Evolutionary conservation across 2,329 filamentous ascomycete genomes (phyloP), one percentile per base, ranked within the genome.

Genomic region (Rutstroemia sydowiana): DNA sequence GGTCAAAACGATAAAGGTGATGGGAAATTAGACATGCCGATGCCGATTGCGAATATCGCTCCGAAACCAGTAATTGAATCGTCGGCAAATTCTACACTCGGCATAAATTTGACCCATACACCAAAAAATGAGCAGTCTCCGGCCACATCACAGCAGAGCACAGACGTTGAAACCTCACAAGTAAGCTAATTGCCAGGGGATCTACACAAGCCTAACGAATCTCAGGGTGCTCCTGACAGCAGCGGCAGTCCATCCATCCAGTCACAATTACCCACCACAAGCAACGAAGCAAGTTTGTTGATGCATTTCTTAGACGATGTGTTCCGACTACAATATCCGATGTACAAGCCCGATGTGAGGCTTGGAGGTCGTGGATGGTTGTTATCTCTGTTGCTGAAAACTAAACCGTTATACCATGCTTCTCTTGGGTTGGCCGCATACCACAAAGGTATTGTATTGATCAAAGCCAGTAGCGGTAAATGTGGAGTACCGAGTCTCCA

Each of bases 241-340:
- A 48, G 47, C 20, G 40, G 48, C n/a, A 30, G 23, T 41, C 52
- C 52, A 14, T 39, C 18, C 53, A 57, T 40, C 30, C 39, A 40
- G 39, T 48, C 53, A 44, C 39, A 9, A 30, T n/a, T 16, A 4
- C 9, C 34, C 8, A n/a, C 39, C 37, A 9, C 34, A 18, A 23
- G 81, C 69, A 84, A 26, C 67, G 59, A 65, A 40, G 56, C 55
- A n/a, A 44, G 62, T 60, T 71, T 75, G 40, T 66, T 77, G 52
- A 79, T 80, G 73, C 72, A 79, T 52, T 84, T 82, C 61, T 70
- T 84, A 42, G 81, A 85, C 63, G 75, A 79, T 56, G 71, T 83
- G 18, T 75, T 84, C 55, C 80, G 81, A 1, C 78, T 82, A 57
- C 66, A 84, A 1, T 84, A 81, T 60, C 81, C 81, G 5, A 81